These are phyloP conservation scores for Paramecium biaurelia DNA, from an alignment of 73 alveolate genomes.

Conservation along the genomic window DNA sequence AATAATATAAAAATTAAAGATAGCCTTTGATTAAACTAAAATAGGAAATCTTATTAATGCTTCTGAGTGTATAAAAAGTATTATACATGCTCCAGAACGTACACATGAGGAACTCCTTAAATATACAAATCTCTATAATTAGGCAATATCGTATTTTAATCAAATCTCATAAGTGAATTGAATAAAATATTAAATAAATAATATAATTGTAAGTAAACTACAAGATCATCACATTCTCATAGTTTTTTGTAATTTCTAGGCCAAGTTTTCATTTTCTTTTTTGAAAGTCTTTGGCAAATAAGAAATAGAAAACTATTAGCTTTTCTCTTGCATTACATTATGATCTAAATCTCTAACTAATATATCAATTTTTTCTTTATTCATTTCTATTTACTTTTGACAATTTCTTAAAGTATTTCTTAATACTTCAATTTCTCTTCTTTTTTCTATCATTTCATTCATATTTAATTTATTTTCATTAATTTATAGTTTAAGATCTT, in stretches of 20 bases:
- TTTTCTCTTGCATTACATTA: background rate
- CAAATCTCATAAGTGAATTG: conserved; percentile 12
- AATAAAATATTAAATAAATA: background rate
- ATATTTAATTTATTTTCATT: conserved; percentile 17
- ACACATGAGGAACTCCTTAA: background rate
- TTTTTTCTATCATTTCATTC: conserved; percentile 42
- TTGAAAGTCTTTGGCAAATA: background rate
- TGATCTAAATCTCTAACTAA: conserved; percentile 26
- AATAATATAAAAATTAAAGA: background rate
- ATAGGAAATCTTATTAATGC: background rate
- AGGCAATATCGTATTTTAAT: background rate
- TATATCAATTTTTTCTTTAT: conserved; percentile 14
- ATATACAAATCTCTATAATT: conserved; percentile 19
- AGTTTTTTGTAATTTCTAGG: background rate
- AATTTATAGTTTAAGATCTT: conserved; percentile 9
- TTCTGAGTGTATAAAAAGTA: conserved; percentile 15
- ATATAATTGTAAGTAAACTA: background rate
- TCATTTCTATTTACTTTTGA: background rate
- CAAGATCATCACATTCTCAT: conserved; percentile 6
- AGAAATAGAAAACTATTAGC: background rate
- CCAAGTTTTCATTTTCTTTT: background rate
- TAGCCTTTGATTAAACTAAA: background rate
- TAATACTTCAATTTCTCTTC: conserved; percentile 39
- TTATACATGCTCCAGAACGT: conserved; percentile 22
- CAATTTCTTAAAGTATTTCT: conserved; percentile 24